Evolutionary conservation across 768 basidiomycete genomes (phyloP), one percentile per base, ranked within the genome.

Genomic region (Leccinum obscurum): DNA sequence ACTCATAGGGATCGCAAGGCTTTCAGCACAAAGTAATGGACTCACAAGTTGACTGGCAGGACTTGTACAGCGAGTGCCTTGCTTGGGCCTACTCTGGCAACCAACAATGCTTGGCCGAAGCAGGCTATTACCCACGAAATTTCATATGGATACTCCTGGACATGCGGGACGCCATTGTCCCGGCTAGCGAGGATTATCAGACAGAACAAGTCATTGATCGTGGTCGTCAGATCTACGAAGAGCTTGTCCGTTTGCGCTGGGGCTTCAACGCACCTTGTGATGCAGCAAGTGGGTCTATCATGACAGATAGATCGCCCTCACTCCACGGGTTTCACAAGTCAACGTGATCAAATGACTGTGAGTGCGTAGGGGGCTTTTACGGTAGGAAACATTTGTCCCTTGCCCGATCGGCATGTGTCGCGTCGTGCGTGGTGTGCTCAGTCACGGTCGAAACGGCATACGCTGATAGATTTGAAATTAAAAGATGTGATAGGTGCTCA

Each of bases 311-410:
- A n/a, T 39, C 32, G 28, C 34, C 34, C 28, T 39, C 7, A n/a
- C 15, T 11, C 3, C 8, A 32, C 5, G 22, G 2, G 20, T 50
- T 37, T 41, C 57, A 26, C 34, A 55, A 35, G 34, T 13, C 30
- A 11, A 35, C 13, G 4, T 11, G 32, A 11, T 34, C 32, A 34
- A 34, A 34, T 34, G 11, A 35, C 34, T 14, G 34, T 35, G 34
- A 35, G 34, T 35, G 13, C 34, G 34, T 35, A 35, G 34, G 13
- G 13, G 34, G 34, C 34, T 35, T 35, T 35, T 6, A 35, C 26
- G 14, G 17, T 26, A 10, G 34, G 20, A 8, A 61, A 61, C 52
- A 57, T 61, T 52, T 44, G 60, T 48, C 51, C 41, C 57, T 46
- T 58, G 35, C 22, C 48, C 48, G 8, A 49, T 24, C 24, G 48